Evolutionary conservation across 805 yeast genomes (phyloP), one percentile per base, ranked within the genome.

Genomic region (Candida insectalens): DNA sequence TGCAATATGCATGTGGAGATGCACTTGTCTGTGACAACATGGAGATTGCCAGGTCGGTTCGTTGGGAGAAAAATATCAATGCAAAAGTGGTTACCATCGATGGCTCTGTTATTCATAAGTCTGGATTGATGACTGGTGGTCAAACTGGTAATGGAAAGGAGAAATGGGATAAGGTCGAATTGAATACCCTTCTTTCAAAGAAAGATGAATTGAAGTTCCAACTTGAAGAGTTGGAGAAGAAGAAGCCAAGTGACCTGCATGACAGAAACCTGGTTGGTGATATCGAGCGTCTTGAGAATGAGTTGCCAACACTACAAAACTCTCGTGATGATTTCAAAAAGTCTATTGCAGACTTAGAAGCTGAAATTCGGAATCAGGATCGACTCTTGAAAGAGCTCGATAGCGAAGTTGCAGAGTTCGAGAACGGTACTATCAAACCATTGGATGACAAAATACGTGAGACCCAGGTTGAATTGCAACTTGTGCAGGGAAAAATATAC

Each of bases 121-220:
- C 89, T 4, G 95, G 95, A 5, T 64, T 87, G 25, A 84, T 92
- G 94, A 81, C 96, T 6, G 96, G 96, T 53, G 96, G 96, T 43
- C 60, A 65, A 19, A 65, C 74, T 5, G 63, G 64, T n/a, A 63
- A 63, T 26, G 56, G 64, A n/a, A 63, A 66, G 9, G 41, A 60
- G 36, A 67, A 71, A 41, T 84, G 94, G 94, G 85, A 77, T 51
- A 84, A 80, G 47, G 68, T 71, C 28, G 83, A 78, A 44, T 69
- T 71, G 43, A 69, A 67, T 33, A 60, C 65, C 16, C 61, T 87
- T 42, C 67, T 60, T 36, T 63, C 58, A 18, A 47, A 63, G 27
- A 75, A 74, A 34, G 70, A 63, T 17, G 71, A 73, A 30, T 54
- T 85, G 20, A 51, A 67, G n/a, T 32, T 43, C 21, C 59, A 69